These are phyloP conservation scores for Mycena indigotica DNA, from an alignment of 768 basidiomycete genomes.

Conservation along the genomic window DNA sequence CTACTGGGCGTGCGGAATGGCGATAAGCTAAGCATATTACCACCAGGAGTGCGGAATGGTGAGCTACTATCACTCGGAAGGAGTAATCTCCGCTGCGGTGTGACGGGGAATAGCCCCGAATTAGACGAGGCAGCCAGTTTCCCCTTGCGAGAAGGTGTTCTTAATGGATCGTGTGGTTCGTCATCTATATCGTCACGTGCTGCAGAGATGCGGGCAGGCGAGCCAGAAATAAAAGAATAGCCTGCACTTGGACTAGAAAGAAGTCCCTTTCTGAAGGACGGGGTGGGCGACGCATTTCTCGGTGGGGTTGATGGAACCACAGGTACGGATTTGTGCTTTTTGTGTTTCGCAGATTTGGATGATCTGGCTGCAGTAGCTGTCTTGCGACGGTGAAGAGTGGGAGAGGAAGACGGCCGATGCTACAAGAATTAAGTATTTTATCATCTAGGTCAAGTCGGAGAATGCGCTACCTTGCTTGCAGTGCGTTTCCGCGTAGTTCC, in stretches of 20 bases:
- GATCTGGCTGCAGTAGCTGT: conserved; percentile 18
- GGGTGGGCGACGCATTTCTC: conserved; percentile 22
- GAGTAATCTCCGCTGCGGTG: conserved; percentile 43
- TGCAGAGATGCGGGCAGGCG: conserved; percentile 35
- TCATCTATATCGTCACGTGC: conserved; percentile 22
- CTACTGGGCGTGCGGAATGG: conserved; percentile 52
- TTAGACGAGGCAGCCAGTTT: conserved; percentile 28
- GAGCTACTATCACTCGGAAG: conserved; percentile 43
- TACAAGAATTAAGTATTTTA: conserved; percentile 2
- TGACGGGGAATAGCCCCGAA: conserved; percentile 34
- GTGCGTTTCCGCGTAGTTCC: conserved; percentile 27
- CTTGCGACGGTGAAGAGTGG: conserved; percentile 19
- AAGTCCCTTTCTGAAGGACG: conserved; percentile 20
- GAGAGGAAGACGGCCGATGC: conserved; percentile 16
- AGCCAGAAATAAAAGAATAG: conserved; percentile 28
- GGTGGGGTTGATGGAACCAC: not conserved
- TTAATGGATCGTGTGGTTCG: conserved; percentile 35
- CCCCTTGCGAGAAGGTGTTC: conserved; percentile 51
- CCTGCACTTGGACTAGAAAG: conserved; percentile 32
- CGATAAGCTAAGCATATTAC: conserved; percentile 30
- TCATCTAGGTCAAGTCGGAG: not conserved
- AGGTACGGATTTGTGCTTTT: conserved; percentile 10
- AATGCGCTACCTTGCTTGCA: conserved; percentile 10
- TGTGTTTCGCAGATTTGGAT: conserved; percentile 12
- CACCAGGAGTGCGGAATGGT: conserved; percentile 42